Evolutionary conservation across 2,329 filamentous ascomycete genomes (phyloP).

Genomic region (Epicoccum nigrum): DNA sequence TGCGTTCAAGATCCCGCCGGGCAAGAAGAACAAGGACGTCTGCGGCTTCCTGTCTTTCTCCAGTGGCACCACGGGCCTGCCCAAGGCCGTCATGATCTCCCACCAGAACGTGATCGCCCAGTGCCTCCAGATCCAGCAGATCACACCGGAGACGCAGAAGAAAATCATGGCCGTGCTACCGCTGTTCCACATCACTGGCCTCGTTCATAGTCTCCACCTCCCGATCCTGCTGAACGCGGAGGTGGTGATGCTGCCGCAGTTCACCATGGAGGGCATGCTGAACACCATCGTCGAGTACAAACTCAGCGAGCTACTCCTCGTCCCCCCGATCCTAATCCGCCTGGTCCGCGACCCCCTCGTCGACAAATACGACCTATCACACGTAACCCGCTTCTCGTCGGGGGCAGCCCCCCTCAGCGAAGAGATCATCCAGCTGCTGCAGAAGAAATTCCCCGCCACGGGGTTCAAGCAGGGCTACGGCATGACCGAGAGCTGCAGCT

Average conservation of each 20-base stretch:
- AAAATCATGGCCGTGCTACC: slow-evolving; percentile 44
- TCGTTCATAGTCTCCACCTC: slow-evolving; percentile 61
- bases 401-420: slow-evolving; percentile 66
- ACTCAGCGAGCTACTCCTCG: slow-evolving; percentile 58
- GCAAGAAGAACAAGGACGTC: slow-evolving; percentile 63
- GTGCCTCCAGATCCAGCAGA: slow-evolving; percentile 60
- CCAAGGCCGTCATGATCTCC: slow-evolving; percentile 46
- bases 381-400: slow-evolving; percentile 62
- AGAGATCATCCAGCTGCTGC: slow-evolving; percentile 63
- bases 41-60: slow-evolving; percentile 56
- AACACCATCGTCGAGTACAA: slow-evolving; percentile 53
- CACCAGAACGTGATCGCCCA: slow-evolving; percentile 57
- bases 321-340: slow-evolving; percentile 66
- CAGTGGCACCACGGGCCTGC: slow-evolving; percentile 46
- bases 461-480: slow-evolving; percentile 71
- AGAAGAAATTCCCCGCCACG: slow-evolving; percentile 63
- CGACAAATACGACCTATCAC: slow-evolving; percentile 62
- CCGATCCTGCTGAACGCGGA: slow-evolving; percentile 69
- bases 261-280: slow-evolving; percentile 63
- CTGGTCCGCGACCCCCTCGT: slow-evolving; percentile 64
- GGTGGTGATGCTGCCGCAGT: slow-evolving; percentile 68
- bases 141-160: slow-evolving; percentile 50
- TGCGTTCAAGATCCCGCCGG: slow-evolving; percentile 57
- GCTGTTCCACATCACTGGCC: slow-evolving; percentile 45
- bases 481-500: slow-evolving; percentile 70